These are phyloP conservation scores for Ganoderma lucidum DNA, from an alignment of 1,284 basidiomycete species.

Conservation along the genomic window DNA sequence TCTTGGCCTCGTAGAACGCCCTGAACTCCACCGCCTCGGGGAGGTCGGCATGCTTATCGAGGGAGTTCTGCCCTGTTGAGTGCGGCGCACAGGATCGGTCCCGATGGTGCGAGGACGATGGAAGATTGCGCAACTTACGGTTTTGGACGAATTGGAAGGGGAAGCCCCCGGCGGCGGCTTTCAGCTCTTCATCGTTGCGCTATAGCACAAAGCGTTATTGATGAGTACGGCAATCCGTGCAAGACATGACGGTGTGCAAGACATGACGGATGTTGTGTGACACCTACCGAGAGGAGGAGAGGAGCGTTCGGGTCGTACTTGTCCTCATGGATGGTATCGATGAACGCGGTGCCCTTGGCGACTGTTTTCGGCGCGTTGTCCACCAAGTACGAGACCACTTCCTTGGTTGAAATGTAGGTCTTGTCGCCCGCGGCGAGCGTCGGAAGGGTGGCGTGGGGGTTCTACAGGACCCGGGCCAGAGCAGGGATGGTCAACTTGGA, in stretches of 20 bases:
- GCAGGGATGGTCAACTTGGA: background rate
- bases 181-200: constrained; percentile 61
- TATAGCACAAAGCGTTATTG: constrained; percentile 32
- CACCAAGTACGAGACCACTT: constrained; percentile 57
- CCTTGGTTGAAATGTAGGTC: constrained; percentile 55
- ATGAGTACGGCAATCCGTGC: constrained; percentile 6
- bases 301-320: constrained; percentile 68
- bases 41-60: constrained; percentile 50
- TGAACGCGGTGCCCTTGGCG: constrained; percentile 47
- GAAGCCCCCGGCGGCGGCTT: constrained; percentile 50
- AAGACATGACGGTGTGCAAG: background rate
- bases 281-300: constrained; percentile 53
- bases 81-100: background rate
- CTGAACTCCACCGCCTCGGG: constrained; percentile 55
- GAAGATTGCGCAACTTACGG: constrained; percentile 48
- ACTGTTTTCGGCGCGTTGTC: constrained; percentile 52
- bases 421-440: constrained; percentile 55
- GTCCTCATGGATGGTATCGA: constrained; percentile 59
- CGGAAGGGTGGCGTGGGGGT: constrained; percentile 63
- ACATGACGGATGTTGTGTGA: background rate
- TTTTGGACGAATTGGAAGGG: constrained; percentile 50
- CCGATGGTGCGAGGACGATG: background rate
- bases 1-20: constrained; percentile 61
- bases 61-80: constrained; percentile 49
- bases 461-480: constrained; percentile 42